These are phyloP conservation scores for Chenopodium berlandieri DNA, from an alignment of 148 eudicot genomes.

Conservation along the genomic window DNA sequence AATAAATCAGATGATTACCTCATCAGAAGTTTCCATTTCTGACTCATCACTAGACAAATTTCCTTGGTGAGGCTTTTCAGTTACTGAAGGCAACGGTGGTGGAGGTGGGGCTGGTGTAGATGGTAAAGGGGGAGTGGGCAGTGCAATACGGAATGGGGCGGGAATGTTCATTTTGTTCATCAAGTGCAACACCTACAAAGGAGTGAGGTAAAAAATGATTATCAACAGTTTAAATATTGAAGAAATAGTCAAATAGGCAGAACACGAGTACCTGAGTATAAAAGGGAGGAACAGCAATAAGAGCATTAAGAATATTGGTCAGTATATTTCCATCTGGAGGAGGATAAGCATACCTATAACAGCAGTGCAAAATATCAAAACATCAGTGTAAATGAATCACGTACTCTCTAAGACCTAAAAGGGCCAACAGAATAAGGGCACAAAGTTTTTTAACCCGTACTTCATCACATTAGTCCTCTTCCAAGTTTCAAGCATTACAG, in stretches of 20 bases:
- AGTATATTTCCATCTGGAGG: conserved; percentile 94
- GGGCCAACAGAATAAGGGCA: not conserved
- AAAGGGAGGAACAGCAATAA: conserved; percentile 95
- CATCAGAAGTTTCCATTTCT: conserved; percentile 94
- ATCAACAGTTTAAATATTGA: not conserved
- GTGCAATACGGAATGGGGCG: conserved; percentile 92
- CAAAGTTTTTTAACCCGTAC: not conserved
- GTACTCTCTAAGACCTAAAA: not conserved
- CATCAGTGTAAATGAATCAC: not conserved
- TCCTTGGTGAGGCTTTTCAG: conserved; percentile 41
- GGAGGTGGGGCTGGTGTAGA: conserved; percentile 62
- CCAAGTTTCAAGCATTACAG: not conserved
- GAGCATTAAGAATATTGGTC: conserved; percentile 88
- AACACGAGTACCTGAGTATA: conserved; percentile 66
- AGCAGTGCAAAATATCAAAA: conserved; percentile 19
- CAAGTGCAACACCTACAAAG: conserved; percentile 75
- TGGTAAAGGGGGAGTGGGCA: conserved; percentile 93
- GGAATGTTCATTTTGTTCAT: conserved; percentile 99
- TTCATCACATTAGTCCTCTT: not conserved
- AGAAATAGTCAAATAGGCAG: not conserved
- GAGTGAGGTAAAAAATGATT: conserved; percentile 5
- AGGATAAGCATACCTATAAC: conserved; percentile 81
- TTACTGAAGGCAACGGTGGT: conserved; percentile 49
- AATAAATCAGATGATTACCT: conserved; percentile 41
- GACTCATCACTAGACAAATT: conserved; percentile 76